Evolutionary conservation across 192 early-diverging fungal genomes (phyloP).

Genomic region (Oehlia diaphana): DNA sequence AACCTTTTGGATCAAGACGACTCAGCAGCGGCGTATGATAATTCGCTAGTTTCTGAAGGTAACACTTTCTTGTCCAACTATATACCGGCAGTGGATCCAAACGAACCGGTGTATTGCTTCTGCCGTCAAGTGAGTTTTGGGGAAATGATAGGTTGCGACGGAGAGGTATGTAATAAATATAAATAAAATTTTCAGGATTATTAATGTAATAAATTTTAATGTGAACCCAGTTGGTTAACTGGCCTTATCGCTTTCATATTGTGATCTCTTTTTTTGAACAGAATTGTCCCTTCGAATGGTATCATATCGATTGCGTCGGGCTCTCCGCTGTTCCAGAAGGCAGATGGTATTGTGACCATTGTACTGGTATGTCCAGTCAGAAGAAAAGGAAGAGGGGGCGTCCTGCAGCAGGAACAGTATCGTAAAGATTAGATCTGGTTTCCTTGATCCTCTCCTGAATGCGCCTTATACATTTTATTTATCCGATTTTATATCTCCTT

Average conservation of each 20-base stretch:
- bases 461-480: background rate
- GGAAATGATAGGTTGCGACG: slow-evolving; percentile 31
- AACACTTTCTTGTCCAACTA: background rate
- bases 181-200: background rate
- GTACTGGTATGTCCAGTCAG: background rate
- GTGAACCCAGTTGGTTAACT: background rate
- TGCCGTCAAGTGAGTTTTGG: slow-evolving; percentile 31
- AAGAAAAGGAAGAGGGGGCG: slow-evolving; percentile 29
- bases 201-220: background rate
- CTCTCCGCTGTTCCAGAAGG: slow-evolving; percentile 24
- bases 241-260: no score
- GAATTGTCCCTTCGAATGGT: slow-evolving; percentile 31
- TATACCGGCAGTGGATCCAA: slow-evolving; percentile 5
- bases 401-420: slow-evolving; percentile 8
- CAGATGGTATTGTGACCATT: slow-evolving; percentile 26
- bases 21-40: background rate
- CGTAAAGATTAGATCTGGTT: background rate
- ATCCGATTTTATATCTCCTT: background rate
- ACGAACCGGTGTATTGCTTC: slow-evolving; percentile 25
- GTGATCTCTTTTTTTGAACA: background rate
- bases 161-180: slow-evolving; percentile 24
- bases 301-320: slow-evolving; percentile 22
- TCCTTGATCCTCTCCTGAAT: background rate
- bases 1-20: background rate
- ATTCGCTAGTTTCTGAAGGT: background rate